Percentiles rank a stretch among this genome's conserved stretches.
These are phyloP conservation scores for Periconia sp. DNA, from an alignment of 2,329 filamentous ascomycete genomes.

Conservation along the genomic window DNA sequence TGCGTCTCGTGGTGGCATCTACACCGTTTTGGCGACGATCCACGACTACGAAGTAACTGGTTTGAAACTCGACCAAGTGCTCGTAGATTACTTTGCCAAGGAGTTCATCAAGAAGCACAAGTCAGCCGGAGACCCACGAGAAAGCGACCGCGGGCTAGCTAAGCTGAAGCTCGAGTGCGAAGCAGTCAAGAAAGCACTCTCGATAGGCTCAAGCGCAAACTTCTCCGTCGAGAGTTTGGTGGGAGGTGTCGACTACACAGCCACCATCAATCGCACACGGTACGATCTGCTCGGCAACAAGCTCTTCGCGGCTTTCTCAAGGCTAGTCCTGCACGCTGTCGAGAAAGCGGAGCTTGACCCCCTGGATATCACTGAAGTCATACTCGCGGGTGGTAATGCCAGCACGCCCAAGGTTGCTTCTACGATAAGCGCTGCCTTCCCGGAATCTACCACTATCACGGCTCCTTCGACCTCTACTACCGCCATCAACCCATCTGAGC, in stretches of 20 bases:
- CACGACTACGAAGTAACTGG: constrained; percentile 97
- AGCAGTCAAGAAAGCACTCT: constrained; percentile 88
- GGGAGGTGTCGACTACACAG: constrained; percentile 87
- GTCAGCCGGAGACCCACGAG: constrained; percentile 73
- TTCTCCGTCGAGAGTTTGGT: constrained; percentile 93
- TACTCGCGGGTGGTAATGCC: constrained; percentile 88
- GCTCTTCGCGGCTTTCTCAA: constrained; percentile 86
- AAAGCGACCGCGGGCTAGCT: constrained; percentile 80
- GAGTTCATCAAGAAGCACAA: constrained; percentile 98
- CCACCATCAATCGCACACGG: constrained; percentile 89
- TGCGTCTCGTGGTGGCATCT: constrained; percentile 91
- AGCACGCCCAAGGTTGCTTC: constrained; percentile 93
- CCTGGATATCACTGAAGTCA: constrained; percentile 92
- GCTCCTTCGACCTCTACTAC: constrained; percentile 79
- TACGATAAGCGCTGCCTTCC: constrained; percentile 81
- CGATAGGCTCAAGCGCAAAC: constrained; percentile 83
- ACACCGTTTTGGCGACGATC: constrained; percentile 89
- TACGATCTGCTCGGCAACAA: constrained; percentile 90
- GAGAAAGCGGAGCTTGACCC: constrained; percentile 93
- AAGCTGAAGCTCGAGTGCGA: constrained; percentile 94
- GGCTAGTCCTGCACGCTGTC: constrained; percentile 81
- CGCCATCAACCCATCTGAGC: constrained; percentile 92
- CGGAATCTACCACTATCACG: constrained; percentile 76
- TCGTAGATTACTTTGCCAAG: constrained; percentile 97
- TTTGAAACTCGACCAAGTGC: constrained; percentile 82